Conservation (phyloP, 805 yeast genomes). For the Barnettozyma wickerhamii region DNA sequence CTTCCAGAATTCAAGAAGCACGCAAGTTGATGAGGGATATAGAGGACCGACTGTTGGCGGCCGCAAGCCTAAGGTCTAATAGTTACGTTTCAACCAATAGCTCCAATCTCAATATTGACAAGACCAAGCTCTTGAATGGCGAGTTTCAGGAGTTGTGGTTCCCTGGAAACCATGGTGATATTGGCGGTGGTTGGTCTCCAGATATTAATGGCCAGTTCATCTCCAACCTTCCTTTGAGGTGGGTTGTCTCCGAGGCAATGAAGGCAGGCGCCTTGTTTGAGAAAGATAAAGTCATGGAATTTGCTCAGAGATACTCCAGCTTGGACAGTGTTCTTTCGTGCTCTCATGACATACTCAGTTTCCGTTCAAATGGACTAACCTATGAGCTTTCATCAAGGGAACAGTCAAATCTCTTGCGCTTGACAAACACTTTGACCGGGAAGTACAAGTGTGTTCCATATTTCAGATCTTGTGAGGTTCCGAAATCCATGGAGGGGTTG, state of each 20-base stretch:
- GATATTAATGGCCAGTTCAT: slow-evolving; percentile 40
- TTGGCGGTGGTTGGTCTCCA: slow-evolving; percentile 63
- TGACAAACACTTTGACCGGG: slow-evolving; percentile 5
- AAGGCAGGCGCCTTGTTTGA: slow-evolving; percentile 47
- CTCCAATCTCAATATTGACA: slow-evolving; percentile 19
- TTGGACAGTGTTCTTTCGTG: slow-evolving; percentile 41
- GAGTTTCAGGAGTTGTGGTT: slow-evolving; percentile 58
- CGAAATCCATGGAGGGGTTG: slow-evolving; percentile 11
- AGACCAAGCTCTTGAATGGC: slow-evolving; percentile 20
- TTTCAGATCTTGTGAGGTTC: slow-evolving; percentile 18
- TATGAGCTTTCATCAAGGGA: slow-evolving; percentile 11
- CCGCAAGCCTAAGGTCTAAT: neutral
- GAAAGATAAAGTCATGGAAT: slow-evolving; percentile 35
- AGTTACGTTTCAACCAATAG: slow-evolving; percentile 5
- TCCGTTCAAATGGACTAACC: slow-evolving; percentile 17
- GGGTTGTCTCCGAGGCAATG: slow-evolving; percentile 56
- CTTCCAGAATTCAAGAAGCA: slow-evolving; percentile 11
- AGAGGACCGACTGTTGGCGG: slow-evolving; percentile 4
- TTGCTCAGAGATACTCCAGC: slow-evolving; percentile 36
- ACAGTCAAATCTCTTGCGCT: slow-evolving; percentile 8
- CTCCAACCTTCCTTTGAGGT: slow-evolving; percentile 50
- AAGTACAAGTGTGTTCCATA: slow-evolving; percentile 10
- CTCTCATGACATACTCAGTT: slow-evolving; percentile 46
- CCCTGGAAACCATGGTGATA: slow-evolving; percentile 65
- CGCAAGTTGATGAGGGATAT: slow-evolving; percentile 14